These are phyloP conservation scores for Caloboletus firmus DNA, from an alignment of 1,284 basidiomycete species.

Conservation along the genomic window DNA sequence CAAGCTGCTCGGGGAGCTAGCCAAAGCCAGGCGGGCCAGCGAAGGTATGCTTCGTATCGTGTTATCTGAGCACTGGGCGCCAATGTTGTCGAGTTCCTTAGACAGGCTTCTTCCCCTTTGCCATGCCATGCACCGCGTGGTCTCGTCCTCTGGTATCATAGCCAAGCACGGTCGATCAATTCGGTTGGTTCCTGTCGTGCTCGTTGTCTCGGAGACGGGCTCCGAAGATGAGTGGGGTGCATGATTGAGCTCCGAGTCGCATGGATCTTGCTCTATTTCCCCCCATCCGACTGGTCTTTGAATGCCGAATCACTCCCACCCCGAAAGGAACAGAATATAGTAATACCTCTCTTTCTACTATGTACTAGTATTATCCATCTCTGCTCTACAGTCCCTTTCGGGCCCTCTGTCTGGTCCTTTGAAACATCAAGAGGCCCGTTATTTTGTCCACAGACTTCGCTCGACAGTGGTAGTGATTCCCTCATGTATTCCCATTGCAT, in stretches of 20 bases:
- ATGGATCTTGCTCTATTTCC: not conserved
- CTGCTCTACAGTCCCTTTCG: not conserved
- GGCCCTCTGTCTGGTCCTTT: not conserved
- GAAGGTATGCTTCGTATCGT: conserved; percentile 13
- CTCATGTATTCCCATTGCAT: not conserved
- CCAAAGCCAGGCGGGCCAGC: conserved; percentile 20
- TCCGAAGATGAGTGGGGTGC: conserved; percentile 23
- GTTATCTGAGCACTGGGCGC: not conserved
- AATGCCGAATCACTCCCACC: not conserved
- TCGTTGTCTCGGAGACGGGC: conserved; percentile 6
- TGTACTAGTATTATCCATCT: not conserved
- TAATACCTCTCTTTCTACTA: not conserved
- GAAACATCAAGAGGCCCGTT: too few species aligned
- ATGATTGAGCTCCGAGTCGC: not conserved
- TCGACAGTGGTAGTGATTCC: not conserved
- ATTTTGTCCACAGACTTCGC: too few species aligned
- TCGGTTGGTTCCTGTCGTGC: conserved; percentile 24
- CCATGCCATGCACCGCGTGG: conserved; percentile 28
- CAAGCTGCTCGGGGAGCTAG: conserved; percentile 19
- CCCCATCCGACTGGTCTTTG: not conserved
- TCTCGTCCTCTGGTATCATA: conserved; percentile 25
- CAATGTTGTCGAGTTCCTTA: conserved; percentile 18
- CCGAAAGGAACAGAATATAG: not conserved
- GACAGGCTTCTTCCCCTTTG: conserved; percentile 15
- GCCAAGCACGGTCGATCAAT: conserved; percentile 5